Evolutionary conservation across 495 filamentous ascomycete genomes (phyloP), one percentile per base, ranked within the genome.

Genomic region (Staphylotrichum longicolle): DNA sequence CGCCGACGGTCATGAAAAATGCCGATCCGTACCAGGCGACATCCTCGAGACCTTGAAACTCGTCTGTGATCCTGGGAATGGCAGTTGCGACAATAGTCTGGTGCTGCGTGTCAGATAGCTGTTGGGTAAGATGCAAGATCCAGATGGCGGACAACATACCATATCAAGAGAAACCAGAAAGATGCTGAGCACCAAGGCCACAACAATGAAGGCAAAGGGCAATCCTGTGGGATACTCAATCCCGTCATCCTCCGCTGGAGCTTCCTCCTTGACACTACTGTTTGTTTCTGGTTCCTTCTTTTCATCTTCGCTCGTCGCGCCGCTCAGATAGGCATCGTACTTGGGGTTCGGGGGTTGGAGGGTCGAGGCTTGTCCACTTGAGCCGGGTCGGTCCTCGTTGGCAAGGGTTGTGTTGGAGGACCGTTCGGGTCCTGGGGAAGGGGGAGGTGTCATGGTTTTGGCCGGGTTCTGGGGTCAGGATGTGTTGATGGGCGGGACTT

Each of bases 121-220:
- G 27, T 5, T 32, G 34, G 42, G n/a, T 42, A 45, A 45, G 37
- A 10, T 6, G 4, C 35, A 37, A 34, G 44, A 42, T 11, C 9
- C 2, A 20, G 11, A 44, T 1, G 3, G 20, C 35, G 32, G 52
- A 7, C 8, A 59, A 45, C 79, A 74, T 15, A 77, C 79, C 68
- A 80, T 78, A 49, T 84, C 82, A n/a, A 83, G 70, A 0, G 78
- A 73, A 1, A 81, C 73, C 1, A 84, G 66, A 58, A 84, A 84
- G 30, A 80, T 70, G 40, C 77, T 72, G 5, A 83, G 74, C 33
- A 79, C 76, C 4, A 83, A 65, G n/a, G 78, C 77, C 45, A 77
- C 59, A 15, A 79, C 56, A 65, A 80, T 72, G 50, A 76, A 72
- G n/a, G 69, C 53, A 20, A 81, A 70, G 4, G 63, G 57, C 54